A percentile compares a stretch with the other conserved stretches of the same genome.
Conservation (phyloP, 2,329 filamentous ascomycete genomes). For the Fusarium agapanthi region DNA sequence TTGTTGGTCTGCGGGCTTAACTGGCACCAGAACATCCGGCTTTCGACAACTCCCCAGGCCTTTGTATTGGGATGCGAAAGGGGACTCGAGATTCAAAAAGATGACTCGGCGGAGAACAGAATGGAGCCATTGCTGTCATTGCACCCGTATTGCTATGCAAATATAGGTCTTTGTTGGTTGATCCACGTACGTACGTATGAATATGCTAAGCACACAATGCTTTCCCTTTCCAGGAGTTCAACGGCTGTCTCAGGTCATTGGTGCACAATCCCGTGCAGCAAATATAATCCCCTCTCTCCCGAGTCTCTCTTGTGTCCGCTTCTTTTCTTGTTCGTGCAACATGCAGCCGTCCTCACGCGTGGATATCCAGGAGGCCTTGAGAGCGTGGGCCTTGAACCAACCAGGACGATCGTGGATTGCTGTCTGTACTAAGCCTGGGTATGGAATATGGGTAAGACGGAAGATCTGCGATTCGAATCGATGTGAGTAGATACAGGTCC, state of each 20-base stretch:
- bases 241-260: conserved; percentile 40
- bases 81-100: neutral
- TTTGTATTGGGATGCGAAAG: neutral
- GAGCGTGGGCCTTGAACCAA: conserved; percentile 22
- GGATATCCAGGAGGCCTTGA: conserved; percentile 19
- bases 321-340: conserved; percentile 32
- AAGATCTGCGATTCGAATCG: conserved; percentile 29
- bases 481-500: conserved; percentile 5
- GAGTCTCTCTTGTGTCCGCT: conserved; percentile 22
- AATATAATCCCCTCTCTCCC: conserved; percentile 19
- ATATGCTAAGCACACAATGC: conserved; percentile 38
- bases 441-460: conserved; percentile 8
- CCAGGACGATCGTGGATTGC: conserved; percentile 11
- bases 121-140: conserved; percentile 24
- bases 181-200: conserved; percentile 40
- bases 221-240: conserved; percentile 23
- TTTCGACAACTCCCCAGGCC: neutral
- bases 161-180: conserved; percentile 20
- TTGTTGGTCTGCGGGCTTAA: neutral
- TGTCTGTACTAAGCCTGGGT: conserved; percentile 6
- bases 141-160: conserved; percentile 19
- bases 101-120: conserved; percentile 6
- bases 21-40: conserved; percentile 7
- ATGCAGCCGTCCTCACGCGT: conserved; percentile 36
- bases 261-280: conserved; percentile 35